Conservation (phyloP, 345 rosid genomes). For the Cardamine chenopodiifolia region DNA sequence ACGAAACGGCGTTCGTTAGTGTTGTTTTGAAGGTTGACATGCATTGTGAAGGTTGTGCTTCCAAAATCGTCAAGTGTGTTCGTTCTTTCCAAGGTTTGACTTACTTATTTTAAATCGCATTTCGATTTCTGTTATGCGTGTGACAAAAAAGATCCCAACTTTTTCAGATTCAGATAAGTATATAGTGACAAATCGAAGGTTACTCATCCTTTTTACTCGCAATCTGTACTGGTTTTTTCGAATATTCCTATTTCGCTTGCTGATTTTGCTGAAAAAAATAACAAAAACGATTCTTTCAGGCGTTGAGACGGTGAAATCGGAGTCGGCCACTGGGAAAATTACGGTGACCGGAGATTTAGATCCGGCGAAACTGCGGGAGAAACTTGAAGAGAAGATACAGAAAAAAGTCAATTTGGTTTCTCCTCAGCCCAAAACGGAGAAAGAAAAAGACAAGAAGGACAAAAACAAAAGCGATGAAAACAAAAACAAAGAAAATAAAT, state of each 20-base stretch:
- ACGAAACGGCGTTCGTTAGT: slow-evolving; percentile 26
- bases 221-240: not conserved
- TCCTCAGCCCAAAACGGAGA: slow-evolving; percentile 53
- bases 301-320: slow-evolving; percentile 70
- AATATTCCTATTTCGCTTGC: not conserved
- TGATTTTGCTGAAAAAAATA: not conserved
- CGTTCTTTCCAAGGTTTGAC: slow-evolving; percentile 58
- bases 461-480: slow-evolving; percentile 48
- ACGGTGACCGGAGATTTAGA: slow-evolving; percentile 76
- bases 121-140: not conserved
- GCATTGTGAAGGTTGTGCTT: slow-evolving; percentile 87
- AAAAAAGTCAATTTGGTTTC: slow-evolving; percentile 54
- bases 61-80: slow-evolving; percentile 49
- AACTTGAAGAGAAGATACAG: slow-evolving; percentile 55
- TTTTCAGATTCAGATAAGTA: not conserved
- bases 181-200: slow-evolving; percentile 28
- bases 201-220: slow-evolving; percentile 3
- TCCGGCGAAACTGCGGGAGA: slow-evolving; percentile 52
- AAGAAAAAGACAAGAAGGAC: slow-evolving; percentile 38
- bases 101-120: not conserved
- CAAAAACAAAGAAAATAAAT: slow-evolving; percentile 43
- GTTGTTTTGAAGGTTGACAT: slow-evolving; percentile 72
- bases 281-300: slow-evolving; percentile 44
- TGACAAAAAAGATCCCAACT: not conserved
- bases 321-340: slow-evolving; percentile 55